Evolutionary conservation across 805 yeast species (phyloP).

Genomic region (Candida dajiaensis): DNA sequence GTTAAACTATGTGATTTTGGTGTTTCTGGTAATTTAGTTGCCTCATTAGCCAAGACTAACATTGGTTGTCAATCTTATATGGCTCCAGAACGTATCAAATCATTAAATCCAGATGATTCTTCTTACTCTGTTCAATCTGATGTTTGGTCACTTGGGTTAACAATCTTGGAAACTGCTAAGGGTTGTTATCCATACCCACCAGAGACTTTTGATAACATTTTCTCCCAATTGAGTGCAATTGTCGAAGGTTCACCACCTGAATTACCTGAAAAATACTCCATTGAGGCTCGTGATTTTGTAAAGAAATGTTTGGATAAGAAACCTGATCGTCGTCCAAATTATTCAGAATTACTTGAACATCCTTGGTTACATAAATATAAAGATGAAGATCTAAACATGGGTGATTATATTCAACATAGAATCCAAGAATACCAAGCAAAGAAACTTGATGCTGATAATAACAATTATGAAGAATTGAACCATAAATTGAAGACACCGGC

Average conservation of each 20-base stretch:
- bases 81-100: constrained; percentile 96
- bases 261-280: constrained; percentile 59
- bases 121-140: constrained; percentile 92
- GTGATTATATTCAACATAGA: constrained; percentile 31
- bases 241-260: constrained; percentile 95
- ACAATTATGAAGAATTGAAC: constrained; percentile 21
- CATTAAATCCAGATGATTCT: constrained; percentile 63
- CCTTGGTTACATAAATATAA: constrained; percentile 71
- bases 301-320: constrained; percentile 69
- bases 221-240: constrained; percentile 90
- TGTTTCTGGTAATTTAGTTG: constrained; percentile 90
- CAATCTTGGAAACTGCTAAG: constrained; percentile 79
- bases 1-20: constrained; percentile 95
- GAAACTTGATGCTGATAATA: constrained; percentile 13
- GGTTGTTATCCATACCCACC: constrained; percentile 97
- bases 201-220: constrained; percentile 84
- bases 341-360: constrained; percentile 65
- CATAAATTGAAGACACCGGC: constrained; percentile 25
- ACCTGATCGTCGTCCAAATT: constrained; percentile 78
- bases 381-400: constrained; percentile 33
- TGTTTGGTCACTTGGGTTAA: constrained; percentile 90
- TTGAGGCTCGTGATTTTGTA: constrained; percentile 81
- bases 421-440: constrained; percentile 24
- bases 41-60: constrained; percentile 90
- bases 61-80: constrained; percentile 97